These are phyloP conservation scores for Claviceps fusiformis DNA, from an alignment of 2,329 filamentous ascomycete genomes.

Conservation along the genomic window DNA sequence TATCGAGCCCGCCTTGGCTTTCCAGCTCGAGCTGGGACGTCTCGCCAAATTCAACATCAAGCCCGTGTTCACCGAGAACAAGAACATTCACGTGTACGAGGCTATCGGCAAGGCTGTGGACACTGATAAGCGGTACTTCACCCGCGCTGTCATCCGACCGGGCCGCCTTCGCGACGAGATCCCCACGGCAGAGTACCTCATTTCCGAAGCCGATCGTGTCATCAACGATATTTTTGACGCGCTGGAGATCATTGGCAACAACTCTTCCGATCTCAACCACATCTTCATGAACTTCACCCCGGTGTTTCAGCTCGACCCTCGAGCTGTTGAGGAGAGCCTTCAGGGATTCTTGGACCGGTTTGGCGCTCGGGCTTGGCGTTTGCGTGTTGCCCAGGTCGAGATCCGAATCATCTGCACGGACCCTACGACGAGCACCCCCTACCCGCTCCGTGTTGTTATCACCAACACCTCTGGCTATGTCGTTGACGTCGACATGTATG, in stretches of 20 bases:
- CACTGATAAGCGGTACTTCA: constrained; percentile 97
- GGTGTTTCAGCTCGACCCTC: constrained; percentile 81
- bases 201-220: constrained; percentile 88
- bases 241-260: constrained; percentile 96
- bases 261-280: constrained; percentile 98
- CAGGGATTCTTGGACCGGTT: constrained; percentile 95
- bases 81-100: constrained; percentile 98
- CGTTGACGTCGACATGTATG: constrained; percentile 94
- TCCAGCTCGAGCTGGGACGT: constrained; percentile 92
- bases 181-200: constrained; percentile 94
- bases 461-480: constrained; percentile 98
- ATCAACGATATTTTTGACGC: constrained; percentile 98
- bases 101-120: constrained; percentile 88
- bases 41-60: constrained; percentile 96
- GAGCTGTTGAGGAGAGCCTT: constrained; percentile 83
- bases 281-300: constrained; percentile 99
- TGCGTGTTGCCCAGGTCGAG: constrained; percentile 92
- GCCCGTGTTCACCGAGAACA: constrained; percentile 97
- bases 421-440: constrained; percentile 65
- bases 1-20: constrained; percentile 88
- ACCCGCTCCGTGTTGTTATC: constrained; percentile 89
- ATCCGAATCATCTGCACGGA: constrained; percentile 98
- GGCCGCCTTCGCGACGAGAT: constrained; percentile 94
- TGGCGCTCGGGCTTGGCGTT: constrained; percentile 84
- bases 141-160: constrained; percentile 85